Percentiles rank a stretch among this genome's conserved stretches.
phyloP scores from a whole-genome alignment of 2,329 filamentous ascomycete species.

The Monilinia laxa region DNA sequence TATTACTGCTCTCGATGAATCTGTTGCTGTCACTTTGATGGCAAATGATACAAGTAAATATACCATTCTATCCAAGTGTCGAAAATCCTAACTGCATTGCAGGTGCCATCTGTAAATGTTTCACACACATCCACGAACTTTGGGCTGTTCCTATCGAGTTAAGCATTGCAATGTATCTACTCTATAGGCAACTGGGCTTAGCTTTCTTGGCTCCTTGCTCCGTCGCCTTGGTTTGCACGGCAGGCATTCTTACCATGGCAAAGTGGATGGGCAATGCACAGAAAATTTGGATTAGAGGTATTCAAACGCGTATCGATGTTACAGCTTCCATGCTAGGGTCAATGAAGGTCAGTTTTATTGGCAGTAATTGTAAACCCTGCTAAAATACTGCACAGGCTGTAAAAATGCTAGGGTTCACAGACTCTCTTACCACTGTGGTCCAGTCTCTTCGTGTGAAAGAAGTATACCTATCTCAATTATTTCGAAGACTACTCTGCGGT shows the following conservation, averaged over 20 bases:
- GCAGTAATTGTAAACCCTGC: neutral
- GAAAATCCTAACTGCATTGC: constrained; percentile 9
- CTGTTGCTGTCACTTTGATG: constrained; percentile 27
- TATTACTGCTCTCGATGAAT: constrained; percentile 34
- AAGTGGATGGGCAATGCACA: constrained; percentile 35
- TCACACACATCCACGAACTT: constrained; percentile 38
- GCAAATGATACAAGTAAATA: constrained; percentile 22
- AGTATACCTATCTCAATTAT: constrained; percentile 43
- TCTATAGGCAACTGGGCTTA: constrained; percentile 37
- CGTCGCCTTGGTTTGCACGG: constrained; percentile 35
- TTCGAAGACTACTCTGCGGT: constrained; percentile 40
- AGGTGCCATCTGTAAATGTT: constrained; percentile 36
- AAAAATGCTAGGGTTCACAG: constrained; percentile 42
- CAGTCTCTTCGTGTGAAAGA: constrained; percentile 43
- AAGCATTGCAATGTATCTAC: constrained; percentile 36
- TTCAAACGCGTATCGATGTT: constrained; percentile 38
- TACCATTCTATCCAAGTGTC: neutral
- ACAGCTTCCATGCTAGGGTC: constrained; percentile 38
- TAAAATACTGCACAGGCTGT: constrained; percentile 30
- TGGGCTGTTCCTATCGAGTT: constrained; percentile 39
- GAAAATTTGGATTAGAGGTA: constrained; percentile 38
- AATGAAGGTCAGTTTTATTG: constrained; percentile 36
- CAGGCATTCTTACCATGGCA: constrained; percentile 32
- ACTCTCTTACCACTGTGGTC: constrained; percentile 40
- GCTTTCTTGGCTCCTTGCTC: constrained; percentile 33